Base-by-base conservation (phyloP, 805 yeast genomes). In the Blastobotrys muscicola region DNA sequence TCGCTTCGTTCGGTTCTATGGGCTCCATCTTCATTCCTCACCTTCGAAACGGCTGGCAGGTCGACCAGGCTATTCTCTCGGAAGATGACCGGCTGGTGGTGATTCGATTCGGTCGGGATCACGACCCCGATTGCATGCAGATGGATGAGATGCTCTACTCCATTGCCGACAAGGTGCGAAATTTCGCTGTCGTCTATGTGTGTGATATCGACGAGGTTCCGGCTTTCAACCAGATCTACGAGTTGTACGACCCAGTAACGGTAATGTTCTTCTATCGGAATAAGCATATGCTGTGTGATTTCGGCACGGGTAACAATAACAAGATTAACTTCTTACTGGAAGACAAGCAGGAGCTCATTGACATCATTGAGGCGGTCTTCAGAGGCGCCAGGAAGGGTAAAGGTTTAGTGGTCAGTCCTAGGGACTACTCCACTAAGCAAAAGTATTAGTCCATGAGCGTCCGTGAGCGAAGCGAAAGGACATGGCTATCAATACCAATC, bases 231-330 rank as follows among this genome's bases (percentile, higher is more conserved):
- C 71, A 76, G 56, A 85, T 86, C 90, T 87, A 87, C 59, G 95
- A 86, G 59, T 65, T 87, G 37, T 84, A 80, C 58, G 97, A 89
- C 55, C 94, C 95, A 11, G 75, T 85, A 71, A 80, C 95, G 36
- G 70, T 92, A 42, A 92, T 92, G 97, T 89, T 90, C 58, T 90
- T 92, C 62, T 86, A 75, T 65, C 69, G 94, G 41, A 90, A 90
- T 65, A 64, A 86, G 60, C 97, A 90, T 62, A 89, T 90, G 94
- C 79, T 92, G 94, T 85, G 96, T 64, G 98, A 92, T 68, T 87
- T 89, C 62, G 98, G 98, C 2, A 92, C 97, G 0, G 98, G 98
- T 29, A 87, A 92, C 59, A 92, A 92, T 64, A 92, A 92, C 69
- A 90, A 92, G 69, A 68, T 92, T 67, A 87, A 86, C 57, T 90